Conservation (phyloP, 441 rosid genomes). For the Adansonia madagascariensis region DNA sequence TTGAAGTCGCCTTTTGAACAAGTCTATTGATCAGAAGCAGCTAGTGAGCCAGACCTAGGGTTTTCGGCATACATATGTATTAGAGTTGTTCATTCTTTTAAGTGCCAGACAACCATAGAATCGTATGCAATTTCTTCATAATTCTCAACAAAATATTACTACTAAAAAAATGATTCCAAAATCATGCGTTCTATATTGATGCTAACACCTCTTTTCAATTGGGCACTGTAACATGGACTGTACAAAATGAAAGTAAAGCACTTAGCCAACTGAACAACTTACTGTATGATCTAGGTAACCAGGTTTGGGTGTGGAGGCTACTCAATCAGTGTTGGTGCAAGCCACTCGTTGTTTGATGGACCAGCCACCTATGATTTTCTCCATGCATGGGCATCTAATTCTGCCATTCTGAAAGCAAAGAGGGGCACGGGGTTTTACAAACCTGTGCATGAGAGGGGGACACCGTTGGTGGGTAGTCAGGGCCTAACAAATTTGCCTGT, state of each 20-base stretch:
- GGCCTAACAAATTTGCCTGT: not conserved
- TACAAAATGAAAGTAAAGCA: not conserved
- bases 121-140: not conserved
- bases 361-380: slow-evolving; percentile 60
- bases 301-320: slow-evolving; percentile 73
- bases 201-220: too few relatives aligned
- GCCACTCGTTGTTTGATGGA: slow-evolving; percentile 75
- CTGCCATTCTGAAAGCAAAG: slow-evolving; percentile 39
- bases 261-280: not conserved
- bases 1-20: too few relatives aligned
- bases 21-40: not conserved
- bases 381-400: slow-evolving; percentile 57
- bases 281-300: slow-evolving; percentile 53
- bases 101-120: too few relatives aligned
- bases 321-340: slow-evolving; percentile 65
- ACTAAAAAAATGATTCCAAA: not conserved
- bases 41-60: not conserved
- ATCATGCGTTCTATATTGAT: not conserved
- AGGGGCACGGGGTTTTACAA: slow-evolving; percentile 29
- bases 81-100: too few relatives aligned
- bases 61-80: not conserved
- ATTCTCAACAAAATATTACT: not conserved
- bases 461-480: slow-evolving; percentile 26
- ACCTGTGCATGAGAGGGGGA: slow-evolving; percentile 66
- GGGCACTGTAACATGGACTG: not conserved